Evolutionary conservation across 169 alveolate species (phyloP), one percentile per base, ranked within the genome.

Genomic region (Cryptosporidium ubiquitum): DNA sequence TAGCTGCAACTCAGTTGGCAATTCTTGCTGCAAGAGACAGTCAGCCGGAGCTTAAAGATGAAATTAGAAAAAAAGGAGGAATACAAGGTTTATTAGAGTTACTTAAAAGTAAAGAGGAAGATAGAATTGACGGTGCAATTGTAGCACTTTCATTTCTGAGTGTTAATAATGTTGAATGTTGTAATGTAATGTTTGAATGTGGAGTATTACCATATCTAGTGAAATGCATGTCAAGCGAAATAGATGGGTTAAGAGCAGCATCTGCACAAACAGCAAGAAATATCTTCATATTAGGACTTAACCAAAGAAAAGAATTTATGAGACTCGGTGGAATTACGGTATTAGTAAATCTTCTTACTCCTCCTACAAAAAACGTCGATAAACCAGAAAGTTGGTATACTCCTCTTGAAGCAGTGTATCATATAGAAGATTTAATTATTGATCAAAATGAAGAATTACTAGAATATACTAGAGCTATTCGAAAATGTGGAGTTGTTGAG

Each of bases 1-100:
- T 97, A 29, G 97, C 99, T 6, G 98, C 98, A 42, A 96, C 97
- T 18, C 98, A 97, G 91, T 91, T 97, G 85, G 98, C 98, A n/a
- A 95, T 97, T 47, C 91, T 95, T 35, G 98, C 99, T 18, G 92
- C 95, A 0, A 91, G 92, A 26, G 95, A 93, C 35, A 95, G 86
- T 84, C 94, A 93, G 60, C 96, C 96, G n/a, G 94, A 93, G 61
- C 84, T 92, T 39, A 94, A 95, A 79, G 96, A 94, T 69, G 94
- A 92, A 49, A 93, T 94, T 26, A 91, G 95, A 37, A 93, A 93
- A 60, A 94, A 95, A 1, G 95, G 95, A 5, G 97, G 96, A 51
- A 94, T 95, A 31, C 94, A 92, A 69, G 95, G 94, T 47, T 89
- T 95, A 73, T 93, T 95, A 64, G 94, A 93, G 44, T 85, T 94